phyloP scores from a whole-genome alignment of 179 eudicot species.

The Silene noctiflora region DNA sequence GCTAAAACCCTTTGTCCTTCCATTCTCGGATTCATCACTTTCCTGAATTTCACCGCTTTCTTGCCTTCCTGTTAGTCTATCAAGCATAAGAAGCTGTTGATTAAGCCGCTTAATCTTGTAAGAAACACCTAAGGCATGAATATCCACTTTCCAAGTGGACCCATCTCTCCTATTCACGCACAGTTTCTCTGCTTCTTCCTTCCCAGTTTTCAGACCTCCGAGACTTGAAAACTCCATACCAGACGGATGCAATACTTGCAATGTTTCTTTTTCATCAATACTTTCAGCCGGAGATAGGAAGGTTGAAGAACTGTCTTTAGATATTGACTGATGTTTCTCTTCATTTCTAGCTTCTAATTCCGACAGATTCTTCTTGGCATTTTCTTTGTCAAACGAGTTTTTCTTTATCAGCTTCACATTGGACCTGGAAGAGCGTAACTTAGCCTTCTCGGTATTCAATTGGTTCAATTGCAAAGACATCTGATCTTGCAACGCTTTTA shows the following conservation, averaged over 20 bases:
- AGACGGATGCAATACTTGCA: constrained; percentile 25
- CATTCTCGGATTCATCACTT: constrained; percentile 26
- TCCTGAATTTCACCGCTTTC: constrained; percentile 39
- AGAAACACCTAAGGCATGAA: constrained; percentile 82
- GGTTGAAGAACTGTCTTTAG: constrained; percentile 40
- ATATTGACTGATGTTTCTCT: constrained; percentile 26
- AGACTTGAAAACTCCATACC: constrained; percentile 25
- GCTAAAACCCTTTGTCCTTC: constrained; percentile 39
- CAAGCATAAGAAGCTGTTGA: constrained; percentile 80
- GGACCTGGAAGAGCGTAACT: constrained; percentile 42
- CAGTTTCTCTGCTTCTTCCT: constrained; percentile 24
- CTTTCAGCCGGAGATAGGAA: constrained; percentile 45
- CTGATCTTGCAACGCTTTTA: constrained; percentile 54
- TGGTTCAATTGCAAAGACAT: constrained; percentile 33
- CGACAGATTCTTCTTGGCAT: constrained; percentile 20
- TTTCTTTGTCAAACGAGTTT: constrained; percentile 43
- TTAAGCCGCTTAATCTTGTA: constrained; percentile 90
- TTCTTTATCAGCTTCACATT: constrained; percentile 51
- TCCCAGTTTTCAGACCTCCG: constrained; percentile 26
- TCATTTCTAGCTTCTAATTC: constrained; percentile 23
- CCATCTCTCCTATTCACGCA: constrained; percentile 28
- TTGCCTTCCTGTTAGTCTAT: constrained; percentile 60
- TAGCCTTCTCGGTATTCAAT: constrained; percentile 30
- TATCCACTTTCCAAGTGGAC: constrained; percentile 65
- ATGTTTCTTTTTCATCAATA: constrained; percentile 38